Base-by-base conservation (phyloP, 345 rosid species). In the Citrus sp. region DNA sequence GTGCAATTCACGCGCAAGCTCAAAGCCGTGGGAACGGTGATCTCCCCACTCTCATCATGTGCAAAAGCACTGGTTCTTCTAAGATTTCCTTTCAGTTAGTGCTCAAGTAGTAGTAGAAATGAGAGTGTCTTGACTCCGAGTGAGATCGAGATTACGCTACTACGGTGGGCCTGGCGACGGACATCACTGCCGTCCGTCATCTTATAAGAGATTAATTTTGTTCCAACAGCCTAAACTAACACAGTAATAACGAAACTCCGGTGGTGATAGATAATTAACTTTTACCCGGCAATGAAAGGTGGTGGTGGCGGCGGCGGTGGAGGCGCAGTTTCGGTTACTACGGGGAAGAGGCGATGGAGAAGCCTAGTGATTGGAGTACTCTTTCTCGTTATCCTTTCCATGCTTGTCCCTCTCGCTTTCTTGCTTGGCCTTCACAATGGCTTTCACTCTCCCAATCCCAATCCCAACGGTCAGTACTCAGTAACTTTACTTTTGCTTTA, bases 401-500 rank as follows among this genome's bases (percentile, higher is more conserved):
- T 94, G 98, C 91, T 95, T 68, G 97, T 93, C 80, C 99, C 97
- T 75, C 96, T 95, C 40, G 96, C 90, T 64, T 92, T 95, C 80
- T 85, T 95, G 76, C 94, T 92, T 28, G 98, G 97, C 81, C 88
- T 93, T 83, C 87, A 90, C 89, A 91, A 89, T 27, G 90, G 99
- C 76, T 91, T 95, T 76, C 93, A 92, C 87, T 84, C 97, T 75
- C 55, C 90, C 34, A 79, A 79, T 80, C 78, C 78, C 65, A 37
- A 24, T 80, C 78, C 71, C 65, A 37, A 24, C 60, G 87, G 58
- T 54, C 58, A 54, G 90, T 86, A 81, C 56, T 54, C 58, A 1
- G 89, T 87, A 81, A 62, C 49, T 73, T 46, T 9, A 67, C 49
- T 25, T 19, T 77, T 16, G 7, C n/a, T 62, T 77, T 46, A 63